Percentiles rank a stretch among this genome's conserved stretches.
These are phyloP conservation scores for Daucus carota DNA, from an alignment of 129 eudicot species.

Conservation along the genomic window DNA sequence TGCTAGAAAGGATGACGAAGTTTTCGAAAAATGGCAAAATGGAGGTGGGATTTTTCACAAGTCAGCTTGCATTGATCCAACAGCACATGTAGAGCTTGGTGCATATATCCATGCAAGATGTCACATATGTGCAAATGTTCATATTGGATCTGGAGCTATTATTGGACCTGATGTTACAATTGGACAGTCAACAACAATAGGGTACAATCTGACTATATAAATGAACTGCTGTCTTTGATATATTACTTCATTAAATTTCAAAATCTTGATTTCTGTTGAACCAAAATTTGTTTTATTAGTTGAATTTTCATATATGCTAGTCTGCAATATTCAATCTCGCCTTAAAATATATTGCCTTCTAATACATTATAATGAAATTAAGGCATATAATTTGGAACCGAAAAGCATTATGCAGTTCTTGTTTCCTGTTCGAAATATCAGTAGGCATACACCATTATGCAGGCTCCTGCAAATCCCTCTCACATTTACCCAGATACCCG, in stretches of 20 bases:
- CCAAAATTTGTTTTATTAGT: not conserved
- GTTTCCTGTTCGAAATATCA: not conserved
- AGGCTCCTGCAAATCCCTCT: not conserved
- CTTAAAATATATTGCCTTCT: too few relatives aligned
- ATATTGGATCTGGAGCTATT: slow-evolving; percentile 68
- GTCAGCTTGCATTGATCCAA: slow-evolving; percentile 67
- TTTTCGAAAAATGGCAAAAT: slow-evolving; percentile 47
- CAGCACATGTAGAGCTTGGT: slow-evolving; percentile 61
- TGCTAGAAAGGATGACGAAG: slow-evolving; percentile 21
- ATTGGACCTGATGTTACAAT: slow-evolving; percentile 67
- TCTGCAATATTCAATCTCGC: too few relatives aligned
- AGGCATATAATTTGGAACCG: not conserved
- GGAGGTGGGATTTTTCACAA: slow-evolving; percentile 81
- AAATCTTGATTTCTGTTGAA: not conserved
- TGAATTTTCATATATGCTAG: too few relatives aligned
- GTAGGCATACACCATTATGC: not conserved
- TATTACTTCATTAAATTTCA: not conserved
- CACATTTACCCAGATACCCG: not conserved
- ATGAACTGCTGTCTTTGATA: not conserved
- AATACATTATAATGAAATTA: too few relatives aligned
- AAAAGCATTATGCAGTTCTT: not conserved
- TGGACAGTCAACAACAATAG: slow-evolving; percentile 75
- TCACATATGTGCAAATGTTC: slow-evolving; percentile 49
- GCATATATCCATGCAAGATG: slow-evolving; percentile 63
- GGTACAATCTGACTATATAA: slow-evolving; percentile 32